A percentile compares a stretch with the other conserved stretches of the same genome.
Conservation (phyloP, 2,329 filamentous ascomycete species). For the Neospermospora avenae region DNA sequence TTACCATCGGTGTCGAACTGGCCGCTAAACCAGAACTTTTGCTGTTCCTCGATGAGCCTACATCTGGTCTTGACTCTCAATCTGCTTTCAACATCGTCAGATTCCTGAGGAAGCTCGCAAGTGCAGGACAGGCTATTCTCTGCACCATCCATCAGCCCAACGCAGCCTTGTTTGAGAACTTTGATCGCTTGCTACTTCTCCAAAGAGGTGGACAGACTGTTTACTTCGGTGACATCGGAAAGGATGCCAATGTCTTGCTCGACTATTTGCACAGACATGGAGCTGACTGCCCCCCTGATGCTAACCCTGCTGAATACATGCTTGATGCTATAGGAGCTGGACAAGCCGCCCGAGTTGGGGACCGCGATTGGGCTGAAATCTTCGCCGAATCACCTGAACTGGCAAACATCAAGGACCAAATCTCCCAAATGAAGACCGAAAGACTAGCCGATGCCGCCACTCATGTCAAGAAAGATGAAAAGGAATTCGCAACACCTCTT, state of each 20-base stretch:
- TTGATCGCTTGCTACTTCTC: constrained; percentile 62
- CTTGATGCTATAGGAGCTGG: constrained; percentile 62
- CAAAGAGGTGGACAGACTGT: constrained; percentile 62
- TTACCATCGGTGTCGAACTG: constrained; percentile 61
- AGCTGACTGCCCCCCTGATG: constrained; percentile 49
- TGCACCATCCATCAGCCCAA: constrained; percentile 72
- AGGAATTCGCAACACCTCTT: constrained; percentile 79
- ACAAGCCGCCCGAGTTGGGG: constrained; percentile 57
- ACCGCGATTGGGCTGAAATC: constrained; percentile 61
- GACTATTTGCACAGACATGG: constrained; percentile 44
- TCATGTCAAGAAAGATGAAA: constrained; percentile 45
- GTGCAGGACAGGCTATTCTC: constrained; percentile 64
- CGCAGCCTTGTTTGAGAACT: constrained; percentile 66
- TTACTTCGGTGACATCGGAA: constrained; percentile 65
- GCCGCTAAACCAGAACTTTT: constrained; percentile 57
- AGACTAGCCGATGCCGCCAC: constrained; percentile 45
- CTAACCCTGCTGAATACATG: constrained; percentile 56
- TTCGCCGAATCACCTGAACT: constrained; percentile 59
- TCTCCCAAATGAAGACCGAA: constrained; percentile 51
- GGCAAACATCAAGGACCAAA: constrained; percentile 51
- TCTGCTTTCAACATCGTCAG: constrained; percentile 58
- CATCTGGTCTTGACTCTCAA: constrained; percentile 55
- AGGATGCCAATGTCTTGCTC: constrained; percentile 56
- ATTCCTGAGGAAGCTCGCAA: constrained; percentile 55
- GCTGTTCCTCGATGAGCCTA: constrained; percentile 59